These are phyloP conservation scores for Clarireedia hainanense DNA, from an alignment of 2,329 filamentous ascomycete genomes.

Conservation along the genomic window DNA sequence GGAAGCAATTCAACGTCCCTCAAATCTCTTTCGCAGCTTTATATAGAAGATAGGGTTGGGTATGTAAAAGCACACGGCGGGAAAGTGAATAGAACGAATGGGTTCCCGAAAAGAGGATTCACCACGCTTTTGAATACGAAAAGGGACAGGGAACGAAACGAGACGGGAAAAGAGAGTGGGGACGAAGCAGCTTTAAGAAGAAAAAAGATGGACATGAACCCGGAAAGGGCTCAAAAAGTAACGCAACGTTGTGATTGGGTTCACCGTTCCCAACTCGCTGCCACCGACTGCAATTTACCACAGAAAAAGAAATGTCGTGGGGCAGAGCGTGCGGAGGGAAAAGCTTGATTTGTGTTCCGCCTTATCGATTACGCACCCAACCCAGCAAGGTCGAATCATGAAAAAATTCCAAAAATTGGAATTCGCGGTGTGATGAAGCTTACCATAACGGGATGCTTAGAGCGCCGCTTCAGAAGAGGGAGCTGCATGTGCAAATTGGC, in stretches of 20 bases:
- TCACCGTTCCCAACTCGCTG: background rate
- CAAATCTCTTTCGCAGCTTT: background rate
- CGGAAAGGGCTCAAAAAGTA: background rate
- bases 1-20: background rate
- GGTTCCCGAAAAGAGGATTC: background rate
- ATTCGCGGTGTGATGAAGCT: background rate
- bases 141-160: background rate
- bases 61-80: too few relatives aligned
- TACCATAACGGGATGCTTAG: background rate
- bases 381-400: background rate
- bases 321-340: background rate
- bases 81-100: conserved; percentile 1
- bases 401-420: background rate
- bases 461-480: too few relatives aligned
- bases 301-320: background rate
- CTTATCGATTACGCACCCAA: background rate
- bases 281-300: background rate
- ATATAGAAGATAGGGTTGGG: too few relatives aligned
- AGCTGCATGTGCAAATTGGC: too few relatives aligned
- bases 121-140: background rate
- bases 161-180: background rate
- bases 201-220: background rate
- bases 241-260: background rate
- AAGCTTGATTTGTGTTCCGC: background rate
- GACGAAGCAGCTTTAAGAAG: background rate